Evolutionary conservation across 306 rosid genomes (phyloP).

Genomic region (Cucurbita maxima): DNA sequence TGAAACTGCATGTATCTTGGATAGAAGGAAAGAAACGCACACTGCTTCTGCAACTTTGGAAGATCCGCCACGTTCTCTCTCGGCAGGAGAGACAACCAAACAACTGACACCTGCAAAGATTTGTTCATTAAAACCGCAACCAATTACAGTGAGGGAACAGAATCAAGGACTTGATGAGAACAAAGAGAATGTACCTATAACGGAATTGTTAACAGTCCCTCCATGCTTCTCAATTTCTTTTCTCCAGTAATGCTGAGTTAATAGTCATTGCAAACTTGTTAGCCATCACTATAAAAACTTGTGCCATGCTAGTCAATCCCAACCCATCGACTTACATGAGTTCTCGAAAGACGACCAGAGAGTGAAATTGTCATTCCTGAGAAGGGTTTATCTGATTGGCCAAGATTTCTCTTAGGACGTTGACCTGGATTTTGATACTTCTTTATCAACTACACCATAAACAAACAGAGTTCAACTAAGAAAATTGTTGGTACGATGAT

Average conservation of each 20-base stretch:
- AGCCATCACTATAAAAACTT: not conserved
- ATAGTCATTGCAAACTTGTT: not conserved
- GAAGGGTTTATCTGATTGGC: slow-evolving; percentile 44
- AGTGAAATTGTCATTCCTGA: slow-evolving; percentile 62
- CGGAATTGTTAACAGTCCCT: slow-evolving; percentile 51
- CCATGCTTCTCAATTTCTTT: slow-evolving; percentile 53
- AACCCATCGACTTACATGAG: slow-evolving; percentile 31
- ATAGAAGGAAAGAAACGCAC: slow-evolving; percentile 6
- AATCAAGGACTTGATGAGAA: not conserved
- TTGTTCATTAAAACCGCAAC: not conserved
- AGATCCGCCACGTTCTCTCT: slow-evolving; percentile 54
- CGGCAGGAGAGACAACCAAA: slow-evolving; percentile 51
- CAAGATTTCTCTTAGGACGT: slow-evolving; percentile 34
- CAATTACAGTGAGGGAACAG: not conserved
- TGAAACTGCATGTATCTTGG: not conserved
- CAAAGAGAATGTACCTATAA: slow-evolving; percentile 28
- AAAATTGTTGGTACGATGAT: not conserved
- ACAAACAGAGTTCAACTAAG: not conserved
- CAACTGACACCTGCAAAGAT: slow-evolving; percentile 42
- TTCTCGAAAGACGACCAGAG: slow-evolving; percentile 60
- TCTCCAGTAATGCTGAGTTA: slow-evolving; percentile 51
- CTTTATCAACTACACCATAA: slow-evolving; percentile 36
- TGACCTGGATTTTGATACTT: slow-evolving; percentile 38
- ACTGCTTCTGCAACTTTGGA: slow-evolving; percentile 58
- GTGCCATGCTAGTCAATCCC: not conserved